Conservation (phyloP, 805 yeast species). For the Starmera pachycereana region DNA sequence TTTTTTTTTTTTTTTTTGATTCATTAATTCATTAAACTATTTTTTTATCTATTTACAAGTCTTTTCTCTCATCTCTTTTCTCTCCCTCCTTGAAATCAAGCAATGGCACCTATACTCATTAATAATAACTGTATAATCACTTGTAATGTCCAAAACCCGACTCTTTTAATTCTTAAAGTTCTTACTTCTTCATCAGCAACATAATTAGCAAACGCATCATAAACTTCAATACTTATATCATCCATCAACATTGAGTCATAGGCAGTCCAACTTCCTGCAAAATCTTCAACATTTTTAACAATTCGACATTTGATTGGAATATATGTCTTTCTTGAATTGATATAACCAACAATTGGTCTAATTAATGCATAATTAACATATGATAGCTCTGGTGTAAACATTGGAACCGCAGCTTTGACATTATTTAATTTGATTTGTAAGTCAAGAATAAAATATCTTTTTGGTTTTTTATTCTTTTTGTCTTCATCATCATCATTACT, state of each 20-base stretch:
- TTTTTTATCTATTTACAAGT: neutral
- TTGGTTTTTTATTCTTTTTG: slow-evolving; percentile 19
- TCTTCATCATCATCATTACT: slow-evolving; percentile 3
- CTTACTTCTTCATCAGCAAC: slow-evolving; percentile 82
- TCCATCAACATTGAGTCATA: slow-evolving; percentile 89
- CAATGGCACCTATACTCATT: slow-evolving; percentile 72
- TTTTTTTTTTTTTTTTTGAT: neutral
- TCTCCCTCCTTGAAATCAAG: slow-evolving; percentile 20
- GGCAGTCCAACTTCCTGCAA: slow-evolving; percentile 94
- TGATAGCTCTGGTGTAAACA: slow-evolving; percentile 79
- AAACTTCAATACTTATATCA: slow-evolving; percentile 80
- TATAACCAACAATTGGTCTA: slow-evolving; percentile 91
- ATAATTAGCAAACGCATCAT: slow-evolving; percentile 81
- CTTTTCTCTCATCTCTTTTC: neutral
- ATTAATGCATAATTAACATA: slow-evolving; percentile 87
- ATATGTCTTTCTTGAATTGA: slow-evolving; percentile 80
- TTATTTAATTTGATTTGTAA: slow-evolving; percentile 71
- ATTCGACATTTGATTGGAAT: slow-evolving; percentile 82
- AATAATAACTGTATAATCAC: slow-evolving; percentile 70
- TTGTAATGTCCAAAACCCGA: slow-evolving; percentile 91
- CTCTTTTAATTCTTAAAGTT: slow-evolving; percentile 61
- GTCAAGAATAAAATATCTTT: slow-evolving; percentile 64
- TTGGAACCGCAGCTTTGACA: slow-evolving; percentile 82
- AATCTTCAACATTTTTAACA: slow-evolving; percentile 69
- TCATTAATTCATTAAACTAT: neutral